These are phyloP conservation scores for Mucor velutinosus DNA, from an alignment of 371 early-diverging fungal species.

Conservation along the genomic window DNA sequence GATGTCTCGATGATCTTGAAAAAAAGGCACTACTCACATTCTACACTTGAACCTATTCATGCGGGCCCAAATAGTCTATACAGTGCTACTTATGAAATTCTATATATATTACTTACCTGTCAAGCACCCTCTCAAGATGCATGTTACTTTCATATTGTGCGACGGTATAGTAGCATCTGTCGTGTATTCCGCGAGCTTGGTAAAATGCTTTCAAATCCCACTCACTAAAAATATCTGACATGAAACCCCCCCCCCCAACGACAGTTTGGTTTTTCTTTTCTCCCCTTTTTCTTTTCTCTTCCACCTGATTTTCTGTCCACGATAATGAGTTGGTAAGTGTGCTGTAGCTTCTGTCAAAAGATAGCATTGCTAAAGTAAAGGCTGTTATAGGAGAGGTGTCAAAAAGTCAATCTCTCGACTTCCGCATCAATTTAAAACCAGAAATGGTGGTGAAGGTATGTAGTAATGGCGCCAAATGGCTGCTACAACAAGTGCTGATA, in stretches of 20 bases:
- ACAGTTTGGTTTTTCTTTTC: background rate
- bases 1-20: too few species aligned
- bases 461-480: background rate
- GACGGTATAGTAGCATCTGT: background rate
- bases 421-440: constrained; percentile 28
- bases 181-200: background rate
- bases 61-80: too few species aligned
- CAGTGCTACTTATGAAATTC: too few species aligned
- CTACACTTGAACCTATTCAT: too few species aligned
- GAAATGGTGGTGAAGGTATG: constrained; percentile 22
- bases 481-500: background rate
- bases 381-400: constrained; percentile 31
- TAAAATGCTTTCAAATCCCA: background rate
- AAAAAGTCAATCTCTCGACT: constrained; percentile 28
- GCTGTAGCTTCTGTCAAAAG: background rate
- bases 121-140: background rate
- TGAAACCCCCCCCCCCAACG: background rate
- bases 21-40: too few species aligned
- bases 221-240: background rate
- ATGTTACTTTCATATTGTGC: background rate
- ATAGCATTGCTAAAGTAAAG: background rate
- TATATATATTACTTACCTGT: too few species aligned
- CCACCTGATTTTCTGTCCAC: background rate
- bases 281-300: constrained; percentile 4
- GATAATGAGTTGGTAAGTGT: constrained; percentile 4